Evolutionary conservation across 805 yeast genomes (phyloP).

Genomic region (Lipomyces yamanashiensis): DNA sequence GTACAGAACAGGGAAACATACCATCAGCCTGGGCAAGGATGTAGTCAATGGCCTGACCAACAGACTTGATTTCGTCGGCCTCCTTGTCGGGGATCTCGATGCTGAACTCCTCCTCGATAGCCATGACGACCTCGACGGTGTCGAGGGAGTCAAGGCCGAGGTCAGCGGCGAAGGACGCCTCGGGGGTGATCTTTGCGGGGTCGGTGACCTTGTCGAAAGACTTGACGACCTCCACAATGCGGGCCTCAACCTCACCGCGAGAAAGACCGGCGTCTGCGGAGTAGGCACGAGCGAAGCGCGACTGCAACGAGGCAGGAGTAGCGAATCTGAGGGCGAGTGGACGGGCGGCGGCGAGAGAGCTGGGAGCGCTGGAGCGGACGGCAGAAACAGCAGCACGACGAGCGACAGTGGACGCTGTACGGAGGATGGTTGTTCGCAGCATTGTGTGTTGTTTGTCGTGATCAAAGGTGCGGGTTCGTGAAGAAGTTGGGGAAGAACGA

Average conservation of each 20-base stretch:
- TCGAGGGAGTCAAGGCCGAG: conserved; percentile 92
- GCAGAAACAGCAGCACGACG: conserved; percentile 15
- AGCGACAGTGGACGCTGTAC: conserved; percentile 10
- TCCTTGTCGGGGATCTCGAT: conserved; percentile 86
- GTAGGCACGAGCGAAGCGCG: conserved; percentile 51
- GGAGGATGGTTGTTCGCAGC: conserved; percentile 16
- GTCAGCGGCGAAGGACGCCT: conserved; percentile 54
- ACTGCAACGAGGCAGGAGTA: not conserved
- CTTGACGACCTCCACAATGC: conserved; percentile 79
- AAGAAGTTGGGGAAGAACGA: not conserved
- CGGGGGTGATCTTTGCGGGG: conserved; percentile 45
- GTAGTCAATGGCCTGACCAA: conserved; percentile 90
- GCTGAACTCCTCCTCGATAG: conserved; percentile 84
- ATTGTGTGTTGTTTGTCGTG: not conserved
- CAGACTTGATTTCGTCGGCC: conserved; percentile 91
- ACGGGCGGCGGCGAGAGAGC: conserved; percentile 2
- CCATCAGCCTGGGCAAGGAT: conserved; percentile 62
- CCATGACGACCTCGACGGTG: conserved; percentile 93
- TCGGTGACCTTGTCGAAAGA: conserved; percentile 60
- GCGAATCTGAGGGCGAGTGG: conserved; percentile 12
- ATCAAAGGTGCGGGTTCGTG: not conserved
- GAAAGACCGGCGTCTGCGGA: conserved; percentile 66
- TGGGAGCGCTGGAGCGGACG: conserved; percentile 8
- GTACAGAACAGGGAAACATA: conserved; percentile 36
- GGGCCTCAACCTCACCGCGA: conserved; percentile 76